Base-by-base conservation (phyloP, 306 rosid genomes). In the Canavalia gladiata region DNA sequence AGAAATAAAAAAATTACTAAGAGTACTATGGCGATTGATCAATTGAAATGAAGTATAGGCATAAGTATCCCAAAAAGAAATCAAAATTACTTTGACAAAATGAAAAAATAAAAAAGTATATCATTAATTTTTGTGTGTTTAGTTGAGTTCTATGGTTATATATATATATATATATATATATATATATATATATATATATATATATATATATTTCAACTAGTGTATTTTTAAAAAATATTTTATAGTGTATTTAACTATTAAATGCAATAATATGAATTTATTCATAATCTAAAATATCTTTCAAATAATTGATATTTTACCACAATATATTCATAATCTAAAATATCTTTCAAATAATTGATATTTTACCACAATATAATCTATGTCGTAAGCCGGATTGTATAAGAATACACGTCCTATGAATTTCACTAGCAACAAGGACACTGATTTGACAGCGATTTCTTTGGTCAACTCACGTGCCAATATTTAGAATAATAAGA, bases 391-490 rank as follows among this genome's bases (percentile, higher is more conserved):
- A 39, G 18, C 7, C 2, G 8, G 4, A 43, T 0, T 42, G 0
- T 8, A 43, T 9, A 45, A 25, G 6, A 7, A 28, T 9, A 45
- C 3, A 25, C 18, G 0, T 43, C 39, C 46, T 54, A 4, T 9
- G 58, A 47, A 76, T n/a, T 18, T 46, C 5, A 62, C 2, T n/a
- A 13, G 39, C 6, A 54, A 62, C 4, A 8, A 31, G 39, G 13
- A 54, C 28, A 50, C 28, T 51, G 62, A 49, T 55, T 42, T 45
- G 70, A 43, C 50, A 56, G 11, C 1, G 47, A 37, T 47, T 33
- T 2, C 42, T 45, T 7, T 45, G 43, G 81, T 82, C 85, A 82
- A 75, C 57, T 30, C 77, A 82, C 64, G 64, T 68, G 85, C 28
- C 74, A 41, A 47, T n/a, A 29, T 66, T n/a, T 68, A 28, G 72